A percentile compares a stretch with the other conserved stretches of the same genome.
Conservation (phyloP, 106 monocot genomes). For the Alisma plantagoaquatica region DNA sequence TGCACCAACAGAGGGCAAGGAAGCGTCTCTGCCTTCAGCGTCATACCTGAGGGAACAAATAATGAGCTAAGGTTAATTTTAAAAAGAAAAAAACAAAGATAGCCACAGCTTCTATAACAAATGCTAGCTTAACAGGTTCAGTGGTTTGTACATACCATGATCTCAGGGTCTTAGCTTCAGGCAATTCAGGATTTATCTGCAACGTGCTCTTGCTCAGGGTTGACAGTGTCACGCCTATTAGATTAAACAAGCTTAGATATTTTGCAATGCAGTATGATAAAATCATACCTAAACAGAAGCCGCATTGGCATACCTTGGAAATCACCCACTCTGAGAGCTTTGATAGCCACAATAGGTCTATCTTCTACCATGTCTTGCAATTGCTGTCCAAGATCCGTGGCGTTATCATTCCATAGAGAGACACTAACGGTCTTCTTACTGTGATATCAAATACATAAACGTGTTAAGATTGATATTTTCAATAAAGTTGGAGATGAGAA, state of each 20-base stretch:
- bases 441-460: constrained; percentile 4
- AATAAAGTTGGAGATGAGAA: background rate
- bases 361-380: constrained; percentile 67
- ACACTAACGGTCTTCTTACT: constrained; percentile 73
- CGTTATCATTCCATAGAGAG: constrained; percentile 86
- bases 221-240: constrained; percentile 70
- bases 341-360: constrained; percentile 71
- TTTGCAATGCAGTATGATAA: background rate
- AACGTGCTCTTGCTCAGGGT: constrained; percentile 65
- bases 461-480: background rate
- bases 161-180: constrained; percentile 66
- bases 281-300: background rate
- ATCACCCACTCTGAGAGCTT: constrained; percentile 82
- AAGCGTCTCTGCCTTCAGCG: constrained; percentile 49
- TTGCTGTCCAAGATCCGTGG: constrained; percentile 68
- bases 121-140: no score
- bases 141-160: constrained; percentile 46
- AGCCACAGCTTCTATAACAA: background rate
- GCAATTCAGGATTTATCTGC: constrained; percentile 66
- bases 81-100: background rate
- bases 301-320: constrained; percentile 60
- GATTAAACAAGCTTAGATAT: background rate
- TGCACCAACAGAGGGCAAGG: constrained; percentile 53
- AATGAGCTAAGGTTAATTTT: background rate
- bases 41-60: constrained; percentile 52